Conservation (phyloP, 1,284 basidiomycete genomes). For the Apiotrichum mycotoxinovorans region DNA sequence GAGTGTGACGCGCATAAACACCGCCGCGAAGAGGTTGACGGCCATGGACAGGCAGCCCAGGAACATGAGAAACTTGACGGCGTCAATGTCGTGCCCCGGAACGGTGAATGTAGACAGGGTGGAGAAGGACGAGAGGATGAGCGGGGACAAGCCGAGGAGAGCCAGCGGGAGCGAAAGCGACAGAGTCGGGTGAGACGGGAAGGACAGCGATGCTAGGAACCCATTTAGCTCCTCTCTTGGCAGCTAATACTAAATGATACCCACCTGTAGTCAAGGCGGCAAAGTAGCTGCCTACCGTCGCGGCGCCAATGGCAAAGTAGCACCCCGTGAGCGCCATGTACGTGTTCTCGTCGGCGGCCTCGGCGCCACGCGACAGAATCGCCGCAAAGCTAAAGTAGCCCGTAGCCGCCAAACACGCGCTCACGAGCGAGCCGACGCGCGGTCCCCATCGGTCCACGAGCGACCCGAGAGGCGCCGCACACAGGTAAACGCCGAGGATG, state of each 20-base stretch:
- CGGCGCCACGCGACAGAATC: constrained; percentile 21
- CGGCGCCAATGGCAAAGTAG: constrained; percentile 47
- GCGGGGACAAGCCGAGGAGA: constrained; percentile 46
- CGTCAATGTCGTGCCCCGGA: constrained; percentile 27
- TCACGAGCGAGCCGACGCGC: constrained; percentile 42
- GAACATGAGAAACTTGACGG: constrained; percentile 41
- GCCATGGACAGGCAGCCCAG: constrained; percentile 39
- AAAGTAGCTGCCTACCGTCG: constrained; percentile 49
- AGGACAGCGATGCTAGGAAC: constrained; percentile 45
- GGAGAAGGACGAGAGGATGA: constrained; percentile 46
- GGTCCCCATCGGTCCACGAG: constrained; percentile 47
- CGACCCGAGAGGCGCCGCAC: constrained; percentile 47
- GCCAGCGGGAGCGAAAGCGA: constrained; percentile 48
- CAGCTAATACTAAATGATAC: constrained; percentile 1
- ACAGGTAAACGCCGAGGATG: constrained; percentile 49
- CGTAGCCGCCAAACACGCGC: constrained; percentile 33
- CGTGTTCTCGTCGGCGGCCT: constrained; percentile 7
- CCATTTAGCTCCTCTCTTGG: constrained; percentile 4
- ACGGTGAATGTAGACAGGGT: constrained; percentile 27
- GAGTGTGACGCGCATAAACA: constrained; percentile 46
- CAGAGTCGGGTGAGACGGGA: constrained; percentile 46
- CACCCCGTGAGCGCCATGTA: constrained; percentile 36
- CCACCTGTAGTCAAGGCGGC: constrained; percentile 44
- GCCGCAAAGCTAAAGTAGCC: constrained; percentile 45
- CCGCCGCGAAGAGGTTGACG: constrained; percentile 43